Conservation (phyloP, 345 rosid species). For the Erucastrum elatum region DNA sequence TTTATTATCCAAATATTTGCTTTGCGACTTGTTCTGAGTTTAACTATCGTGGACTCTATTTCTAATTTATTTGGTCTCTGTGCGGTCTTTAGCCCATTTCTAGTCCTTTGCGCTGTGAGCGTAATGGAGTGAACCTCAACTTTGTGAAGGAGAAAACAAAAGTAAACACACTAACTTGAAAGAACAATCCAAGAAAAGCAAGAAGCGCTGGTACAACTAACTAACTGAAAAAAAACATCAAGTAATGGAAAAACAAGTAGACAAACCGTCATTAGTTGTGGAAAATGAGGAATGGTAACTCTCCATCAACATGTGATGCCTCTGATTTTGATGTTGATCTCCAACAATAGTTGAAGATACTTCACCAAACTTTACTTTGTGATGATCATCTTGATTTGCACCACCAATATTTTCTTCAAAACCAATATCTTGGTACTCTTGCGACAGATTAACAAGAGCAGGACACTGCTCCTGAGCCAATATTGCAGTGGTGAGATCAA, state of each 20-base stretch:
- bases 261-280: not conserved
- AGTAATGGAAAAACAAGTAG: not conserved
- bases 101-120: not conserved
- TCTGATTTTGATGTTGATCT: slow-evolving; percentile 12
- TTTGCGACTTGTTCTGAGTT: not conserved
- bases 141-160: not conserved
- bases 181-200: not conserved
- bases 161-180: not conserved
- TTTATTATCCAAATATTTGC: not conserved
- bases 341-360: slow-evolving; percentile 1
- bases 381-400: slow-evolving; percentile 9
- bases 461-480: slow-evolving; percentile 19
- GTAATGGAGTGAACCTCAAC: not conserved
- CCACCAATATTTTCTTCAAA: not conserved
- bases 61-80: not conserved
- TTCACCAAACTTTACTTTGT: not conserved
- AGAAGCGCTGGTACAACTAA: not conserved
- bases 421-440: slow-evolving; percentile 1
- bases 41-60: not conserved
- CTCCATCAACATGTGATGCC: slow-evolving; percentile 4
- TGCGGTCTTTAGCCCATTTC: not conserved
- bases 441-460: slow-evolving; percentile 15
- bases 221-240: not conserved
- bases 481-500: slow-evolving; percentile 1
- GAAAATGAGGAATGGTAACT: not conserved